Evolutionary conservation across 2,329 filamentous ascomycete species (phyloP).

Genomic region (Colletotrichum lupini): DNA sequence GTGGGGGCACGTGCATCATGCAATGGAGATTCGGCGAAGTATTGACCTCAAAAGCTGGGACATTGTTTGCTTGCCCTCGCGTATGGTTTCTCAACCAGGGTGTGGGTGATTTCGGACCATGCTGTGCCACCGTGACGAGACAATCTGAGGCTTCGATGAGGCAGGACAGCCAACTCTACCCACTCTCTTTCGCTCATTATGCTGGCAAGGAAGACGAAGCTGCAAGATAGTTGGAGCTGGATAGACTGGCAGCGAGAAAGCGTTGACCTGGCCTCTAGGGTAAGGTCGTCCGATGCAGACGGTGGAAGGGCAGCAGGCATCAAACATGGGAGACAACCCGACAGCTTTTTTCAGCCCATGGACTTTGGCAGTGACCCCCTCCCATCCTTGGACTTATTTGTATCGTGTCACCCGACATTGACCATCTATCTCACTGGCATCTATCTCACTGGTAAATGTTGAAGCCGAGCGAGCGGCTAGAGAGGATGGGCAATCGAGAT

Average conservation of each 20-base stretch:
- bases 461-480: background rate
- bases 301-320: background rate
- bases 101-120: background rate
- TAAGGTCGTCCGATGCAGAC: slow-evolving; percentile 3
- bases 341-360: background rate
- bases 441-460: background rate
- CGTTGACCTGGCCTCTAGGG: background rate
- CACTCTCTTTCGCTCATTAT: background rate
- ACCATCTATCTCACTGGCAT: background rate
- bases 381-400: background rate
- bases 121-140: slow-evolving; percentile 27
- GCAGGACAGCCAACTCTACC: slow-evolving; percentile 6
- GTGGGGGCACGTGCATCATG: background rate
- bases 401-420: slow-evolving; percentile 5
- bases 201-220: background rate
- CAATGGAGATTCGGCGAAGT: background rate
- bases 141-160: slow-evolving; percentile 30
- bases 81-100: slow-evolving; percentile 1
- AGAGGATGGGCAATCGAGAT: slow-evolving; percentile 14
- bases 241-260: background rate
- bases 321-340: slow-evolving; percentile 2
- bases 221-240: slow-evolving; percentile 6
- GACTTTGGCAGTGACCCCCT: background rate
- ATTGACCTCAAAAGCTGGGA: background rate
- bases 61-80: slow-evolving; percentile 29